Percentiles rank a stretch among this genome's conserved stretches.
Conservation (phyloP, 2,329 filamentous ascomycete genomes). For the Lojkania enalia region DNA sequence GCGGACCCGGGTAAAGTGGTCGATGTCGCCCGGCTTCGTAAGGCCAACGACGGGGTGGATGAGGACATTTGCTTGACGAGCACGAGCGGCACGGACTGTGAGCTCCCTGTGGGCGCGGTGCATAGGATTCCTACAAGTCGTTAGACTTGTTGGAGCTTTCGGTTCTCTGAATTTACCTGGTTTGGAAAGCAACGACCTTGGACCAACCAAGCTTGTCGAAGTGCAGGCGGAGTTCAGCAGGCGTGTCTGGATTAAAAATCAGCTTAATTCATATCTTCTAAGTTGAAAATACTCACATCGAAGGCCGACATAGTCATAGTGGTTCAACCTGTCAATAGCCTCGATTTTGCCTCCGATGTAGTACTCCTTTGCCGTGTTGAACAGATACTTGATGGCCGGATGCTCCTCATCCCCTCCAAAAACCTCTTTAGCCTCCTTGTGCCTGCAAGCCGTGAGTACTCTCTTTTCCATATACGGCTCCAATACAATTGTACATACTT, state of each 20-base stretch:
- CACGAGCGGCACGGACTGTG: slow-evolving; percentile 93
- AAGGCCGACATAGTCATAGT: slow-evolving; percentile 98
- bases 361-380: slow-evolving; percentile 77
- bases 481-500: too few relatives aligned
- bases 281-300: slow-evolving; percentile 66
- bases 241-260: slow-evolving; percentile 66
- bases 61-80: slow-evolving; percentile 95
- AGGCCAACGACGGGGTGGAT: slow-evolving; percentile 98
- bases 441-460: slow-evolving; percentile 55
- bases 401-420: slow-evolving; percentile 92
- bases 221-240: slow-evolving; percentile 89
- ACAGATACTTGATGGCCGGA: slow-evolving; percentile 89
- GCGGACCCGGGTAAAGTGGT: slow-evolving; percentile 98
- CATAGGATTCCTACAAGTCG: slow-evolving; percentile 80
- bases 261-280: not conserved
- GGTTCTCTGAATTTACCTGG: slow-evolving; percentile 43
- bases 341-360: slow-evolving; percentile 97
- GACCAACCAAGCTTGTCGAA: slow-evolving; percentile 99
- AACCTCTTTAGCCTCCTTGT: slow-evolving; percentile 88
- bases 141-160: not conserved
- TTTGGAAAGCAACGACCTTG: slow-evolving; percentile 98
- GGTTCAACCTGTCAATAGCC: slow-evolving; percentile 90
- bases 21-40: slow-evolving; percentile 98
- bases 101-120: slow-evolving; percentile 97
- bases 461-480: slow-evolving; percentile 6